Conservation (phyloP, 768 basidiomycete species). For the Trametes gibbosa region DNA sequence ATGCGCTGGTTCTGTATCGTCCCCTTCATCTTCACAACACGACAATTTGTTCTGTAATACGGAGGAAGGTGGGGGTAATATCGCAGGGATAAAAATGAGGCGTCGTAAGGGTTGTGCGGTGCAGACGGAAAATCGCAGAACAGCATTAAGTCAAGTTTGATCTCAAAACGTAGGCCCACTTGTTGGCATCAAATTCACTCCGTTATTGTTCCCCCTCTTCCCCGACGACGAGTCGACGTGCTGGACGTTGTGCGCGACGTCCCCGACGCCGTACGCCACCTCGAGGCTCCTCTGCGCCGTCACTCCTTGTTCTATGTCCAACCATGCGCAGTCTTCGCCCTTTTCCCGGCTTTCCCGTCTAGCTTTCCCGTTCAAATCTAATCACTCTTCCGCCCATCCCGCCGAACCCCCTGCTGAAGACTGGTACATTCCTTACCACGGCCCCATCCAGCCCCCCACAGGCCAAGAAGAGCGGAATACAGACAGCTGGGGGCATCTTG, state of each 20-base stretch:
- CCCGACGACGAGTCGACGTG: constrained; percentile 7
- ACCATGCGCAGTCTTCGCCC: constrained; percentile 27
- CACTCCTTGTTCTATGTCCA: constrained; percentile 14
- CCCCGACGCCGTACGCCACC: not conserved
- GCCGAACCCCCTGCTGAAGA: constrained; percentile 37
- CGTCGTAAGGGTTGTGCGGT: too few species aligned
- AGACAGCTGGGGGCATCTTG: constrained; percentile 33
- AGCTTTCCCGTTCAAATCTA: constrained; percentile 27
- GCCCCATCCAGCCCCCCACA: constrained; percentile 51
- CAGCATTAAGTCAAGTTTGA: too few species aligned
- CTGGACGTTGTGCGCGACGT: constrained; percentile 17
- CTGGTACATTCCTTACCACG: constrained; percentile 66
- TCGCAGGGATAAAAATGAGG: too few species aligned
- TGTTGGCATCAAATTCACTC: constrained; percentile 12
- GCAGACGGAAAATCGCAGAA: too few species aligned
- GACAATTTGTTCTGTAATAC: too few species aligned
- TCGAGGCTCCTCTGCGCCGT: not conserved
- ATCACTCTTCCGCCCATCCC: constrained; percentile 22
- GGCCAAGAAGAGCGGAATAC: constrained; percentile 27
- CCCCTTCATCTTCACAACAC: too few species aligned
- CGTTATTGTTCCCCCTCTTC: constrained; percentile 12
- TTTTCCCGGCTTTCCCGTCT: constrained; percentile 40
- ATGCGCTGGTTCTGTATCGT: too few species aligned
- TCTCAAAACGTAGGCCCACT: not conserved
- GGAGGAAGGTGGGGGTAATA: too few species aligned